A percentile compares a stretch with the other conserved stretches of the same genome.
Evolutionary conservation across 129 eudicot genomes (phyloP).

Genomic region (Artemisia tridentata): DNA sequence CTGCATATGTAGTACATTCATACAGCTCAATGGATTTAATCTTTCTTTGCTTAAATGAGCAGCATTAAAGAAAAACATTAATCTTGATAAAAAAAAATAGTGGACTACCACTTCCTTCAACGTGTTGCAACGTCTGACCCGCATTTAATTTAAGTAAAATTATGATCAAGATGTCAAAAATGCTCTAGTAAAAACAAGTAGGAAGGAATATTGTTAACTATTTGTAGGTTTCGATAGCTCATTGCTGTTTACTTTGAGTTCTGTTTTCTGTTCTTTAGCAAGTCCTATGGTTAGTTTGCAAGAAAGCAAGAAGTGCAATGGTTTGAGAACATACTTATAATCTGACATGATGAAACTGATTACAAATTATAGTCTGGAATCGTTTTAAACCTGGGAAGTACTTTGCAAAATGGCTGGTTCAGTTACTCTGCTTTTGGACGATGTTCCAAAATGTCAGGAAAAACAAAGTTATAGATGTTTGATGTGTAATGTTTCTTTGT

Average conservation of each 20-base stretch:
- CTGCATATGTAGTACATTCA: not conserved
- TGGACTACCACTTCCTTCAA: not conserved
- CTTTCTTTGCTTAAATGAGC: not conserved
- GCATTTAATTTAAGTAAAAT: not conserved
- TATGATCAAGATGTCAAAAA: not conserved
- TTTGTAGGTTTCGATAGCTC: not conserved
- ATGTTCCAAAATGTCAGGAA: too few species aligned
- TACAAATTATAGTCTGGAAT: too few species aligned
- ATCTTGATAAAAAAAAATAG: not conserved
- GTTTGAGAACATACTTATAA: too few species aligned
- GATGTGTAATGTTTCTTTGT: slow-evolving; percentile 7
- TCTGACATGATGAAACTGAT: too few species aligned
- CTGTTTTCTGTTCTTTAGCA: not conserved
- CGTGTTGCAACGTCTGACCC: not conserved
- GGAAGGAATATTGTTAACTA: not conserved
- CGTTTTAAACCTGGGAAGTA: too few species aligned
- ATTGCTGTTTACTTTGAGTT: not conserved
- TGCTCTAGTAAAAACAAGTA: not conserved
- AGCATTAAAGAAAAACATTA: not conserved
- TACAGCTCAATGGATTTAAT: not conserved
- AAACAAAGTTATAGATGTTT: slow-evolving; percentile 13
- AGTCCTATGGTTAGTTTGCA: not conserved
- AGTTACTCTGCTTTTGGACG: too few species aligned
- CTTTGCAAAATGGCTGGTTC: too few species aligned
- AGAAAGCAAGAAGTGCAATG: not conserved